Base-by-base conservation (phyloP, 2,329 filamentous ascomycete genomes). In the Verticillium zaregamsianum region DNA sequence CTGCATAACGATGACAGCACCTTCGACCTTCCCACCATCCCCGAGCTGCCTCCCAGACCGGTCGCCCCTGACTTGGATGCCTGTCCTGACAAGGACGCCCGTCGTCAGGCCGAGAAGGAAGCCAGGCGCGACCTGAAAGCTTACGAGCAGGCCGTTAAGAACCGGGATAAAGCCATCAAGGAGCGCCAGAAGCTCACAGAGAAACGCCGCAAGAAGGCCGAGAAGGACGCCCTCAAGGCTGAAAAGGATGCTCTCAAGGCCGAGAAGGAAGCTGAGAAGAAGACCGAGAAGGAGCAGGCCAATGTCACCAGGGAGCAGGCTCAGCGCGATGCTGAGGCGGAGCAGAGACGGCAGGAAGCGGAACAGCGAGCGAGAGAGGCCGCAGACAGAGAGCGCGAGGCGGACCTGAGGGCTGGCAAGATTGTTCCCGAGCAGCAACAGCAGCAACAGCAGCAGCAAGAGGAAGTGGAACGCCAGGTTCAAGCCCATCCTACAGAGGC, bases 91-190 rank as follows among this genome's bases (percentile, higher is more conserved):
- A 89, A 89, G 68, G 83, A 86, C 7, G 79, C 85, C 32, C 84
- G 86, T 9, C 91, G 90, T 68, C 80, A 86, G 49, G 89, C 87
- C 1, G 87, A 91, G 68, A 90, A 88, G 62, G 88, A 92, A 68
- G 81, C 86, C 61, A 84, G 85, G 59, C 81, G 83, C 14, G 79
- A 80, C 1, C 78, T 86, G 35, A 91, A 91, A 69, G 79, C 80
- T 9, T 90, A 92, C 70, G 83, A 89, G 32, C 82, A 86, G 68
- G 84, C 86, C 12, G 73, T 90, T 63, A 91, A 90, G 72, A 82
- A 87, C 63, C 86, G 86, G 39, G 83, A 87, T 45, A 89, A 84
- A 67, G 82, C 84, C 11, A 78, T 92, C 57, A 83, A 82, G 57
- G 86, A 90, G 62, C 82, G 86, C 7, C 78, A 84, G 39, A 90